Base-by-base conservation (phyloP, 1,284 basidiomycete species). In the Melampsora abietis-canadensis region DNA sequence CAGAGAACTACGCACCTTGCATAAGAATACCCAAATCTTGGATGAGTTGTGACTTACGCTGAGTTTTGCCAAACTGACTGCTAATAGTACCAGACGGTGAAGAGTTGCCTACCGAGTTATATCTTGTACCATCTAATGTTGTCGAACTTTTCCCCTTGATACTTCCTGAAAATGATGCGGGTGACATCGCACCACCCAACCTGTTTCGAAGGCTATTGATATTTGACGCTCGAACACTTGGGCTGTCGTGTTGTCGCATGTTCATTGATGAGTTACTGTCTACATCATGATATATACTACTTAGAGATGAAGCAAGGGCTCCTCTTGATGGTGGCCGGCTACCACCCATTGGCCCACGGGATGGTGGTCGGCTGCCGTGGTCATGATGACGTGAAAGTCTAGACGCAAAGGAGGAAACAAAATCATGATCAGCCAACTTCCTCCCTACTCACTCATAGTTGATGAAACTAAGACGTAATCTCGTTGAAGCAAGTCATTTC, bases 141-240 rank as follows among this genome's bases (percentile, higher is more conserved):
- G 57, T 24, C 10, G 72, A 74, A 59, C 24, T 19, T 24, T n/a
- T 60, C 1, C 64, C 64, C 12, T 60, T 64, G 21, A 27, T 37
- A 37, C 47, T 19, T 4, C 69, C 47, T 19, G 51, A 61, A 59
- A 24, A 54, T 7, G 64, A 59, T 19, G 64, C 69, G n/a, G 72
- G 72, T 46, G 72, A 74, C 44, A 21, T 44, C 24, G 72, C 64
- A 44, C 69, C 69, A n/a, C 64, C 64, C 8, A 66, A 66, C 12
- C 72, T 63, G 40, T 48, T 60, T 7, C 64, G 48, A 24, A 74
- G 57, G 47, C 47, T 65, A 40, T 74, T 37, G 12, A 74, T 63
- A 27, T 74, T 74, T 4, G 72, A 74, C 31, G 72, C 72, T 40
- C 44, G 59, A 40, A 74, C 37, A 24, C 57, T 74, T 21, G 72